phyloP scores from a whole-genome alignment of 1,284 basidiomycete species.

The Schizophyllum commune region DNA sequence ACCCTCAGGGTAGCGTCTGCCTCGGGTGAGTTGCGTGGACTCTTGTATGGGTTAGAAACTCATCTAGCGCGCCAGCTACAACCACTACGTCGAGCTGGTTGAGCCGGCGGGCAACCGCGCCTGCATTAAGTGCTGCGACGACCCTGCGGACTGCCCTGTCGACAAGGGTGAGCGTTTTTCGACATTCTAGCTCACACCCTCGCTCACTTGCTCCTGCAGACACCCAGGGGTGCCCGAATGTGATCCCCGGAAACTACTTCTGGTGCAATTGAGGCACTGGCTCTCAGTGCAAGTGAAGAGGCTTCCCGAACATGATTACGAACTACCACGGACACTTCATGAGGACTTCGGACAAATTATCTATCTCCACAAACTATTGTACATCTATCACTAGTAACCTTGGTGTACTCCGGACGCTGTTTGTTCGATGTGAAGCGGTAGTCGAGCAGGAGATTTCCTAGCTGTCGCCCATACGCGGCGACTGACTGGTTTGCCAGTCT shows the following conservation, averaged over 20 bases:
- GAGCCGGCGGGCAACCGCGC: constrained; percentile 25
- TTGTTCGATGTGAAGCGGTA: too few relatives aligned
- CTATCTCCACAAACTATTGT: neutral
- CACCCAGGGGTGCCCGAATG: constrained; percentile 23
- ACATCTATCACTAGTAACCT: neutral
- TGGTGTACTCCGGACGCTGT: too few relatives aligned
- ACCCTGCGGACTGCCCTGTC: constrained; percentile 25
- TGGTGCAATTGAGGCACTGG: constrained; percentile 17
- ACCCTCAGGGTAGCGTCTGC: constrained; percentile 27
- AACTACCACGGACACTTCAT: neutral
- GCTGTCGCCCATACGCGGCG: too few relatives aligned
- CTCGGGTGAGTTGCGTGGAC: constrained; percentile 17
- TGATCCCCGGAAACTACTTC: constrained; percentile 29
- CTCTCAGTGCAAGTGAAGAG: too few relatives aligned
- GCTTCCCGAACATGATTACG: neutral
- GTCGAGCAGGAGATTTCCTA: too few relatives aligned
- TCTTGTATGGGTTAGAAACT: neutral
- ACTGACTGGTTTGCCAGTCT: too few relatives aligned
- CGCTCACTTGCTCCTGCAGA: constrained; percentile 13
- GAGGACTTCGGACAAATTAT: neutral
- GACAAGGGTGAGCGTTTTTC: constrained; percentile 19
- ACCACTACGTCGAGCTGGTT: constrained; percentile 29
- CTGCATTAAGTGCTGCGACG: constrained; percentile 31
- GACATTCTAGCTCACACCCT: neutral
- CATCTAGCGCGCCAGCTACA: constrained; percentile 17